These are phyloP conservation scores for Xylariaceae sp. DNA, from an alignment of 2,329 filamentous ascomycete species.

Conservation along the genomic window DNA sequence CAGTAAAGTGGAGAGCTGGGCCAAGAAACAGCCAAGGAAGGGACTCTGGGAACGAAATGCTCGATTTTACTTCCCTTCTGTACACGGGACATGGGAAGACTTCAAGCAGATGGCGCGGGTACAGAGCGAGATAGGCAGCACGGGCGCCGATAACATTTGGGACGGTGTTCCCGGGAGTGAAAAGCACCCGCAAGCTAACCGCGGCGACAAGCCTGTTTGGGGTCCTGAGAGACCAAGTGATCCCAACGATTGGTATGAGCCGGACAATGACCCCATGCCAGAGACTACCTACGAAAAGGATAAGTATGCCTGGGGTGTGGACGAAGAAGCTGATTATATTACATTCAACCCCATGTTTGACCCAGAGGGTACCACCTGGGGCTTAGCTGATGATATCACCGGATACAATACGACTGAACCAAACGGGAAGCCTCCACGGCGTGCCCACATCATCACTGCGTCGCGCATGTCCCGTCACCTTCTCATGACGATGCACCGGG, in stretches of 20 bases:
- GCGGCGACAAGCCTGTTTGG: slow-evolving; percentile 72
- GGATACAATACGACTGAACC: slow-evolving; percentile 71
- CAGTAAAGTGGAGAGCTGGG: slow-evolving; percentile 69
- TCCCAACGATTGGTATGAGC: slow-evolving; percentile 71
- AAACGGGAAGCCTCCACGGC: slow-evolving; percentile 69
- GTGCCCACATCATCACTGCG: slow-evolving; percentile 86
- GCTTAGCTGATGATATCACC: slow-evolving; percentile 79
- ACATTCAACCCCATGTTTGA: slow-evolving; percentile 92
- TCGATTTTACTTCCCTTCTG: slow-evolving; percentile 75
- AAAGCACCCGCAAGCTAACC: slow-evolving; percentile 41
- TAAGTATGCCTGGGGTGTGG: slow-evolving; percentile 82
- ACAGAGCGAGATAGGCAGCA: slow-evolving; percentile 71
- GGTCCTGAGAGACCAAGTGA: slow-evolving; percentile 74
- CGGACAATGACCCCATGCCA: slow-evolving; percentile 72
- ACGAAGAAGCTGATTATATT: slow-evolving; percentile 88
- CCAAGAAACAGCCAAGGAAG: slow-evolving; percentile 73
- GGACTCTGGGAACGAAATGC: slow-evolving; percentile 80
- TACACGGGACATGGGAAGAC: slow-evolving; percentile 79
- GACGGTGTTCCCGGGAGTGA: slow-evolving; percentile 50
- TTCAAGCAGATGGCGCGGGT: slow-evolving; percentile 78
- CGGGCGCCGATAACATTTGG: slow-evolving; percentile 70
- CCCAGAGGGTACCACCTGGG: slow-evolving; percentile 84
- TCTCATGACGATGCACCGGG: slow-evolving; percentile 84
- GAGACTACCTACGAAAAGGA: slow-evolving; percentile 76
- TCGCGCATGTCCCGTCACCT: slow-evolving; percentile 80